Evolutionary conservation across 352 stramenopile species (phyloP).

Genomic region (Globisporangium apiculatum): DNA sequence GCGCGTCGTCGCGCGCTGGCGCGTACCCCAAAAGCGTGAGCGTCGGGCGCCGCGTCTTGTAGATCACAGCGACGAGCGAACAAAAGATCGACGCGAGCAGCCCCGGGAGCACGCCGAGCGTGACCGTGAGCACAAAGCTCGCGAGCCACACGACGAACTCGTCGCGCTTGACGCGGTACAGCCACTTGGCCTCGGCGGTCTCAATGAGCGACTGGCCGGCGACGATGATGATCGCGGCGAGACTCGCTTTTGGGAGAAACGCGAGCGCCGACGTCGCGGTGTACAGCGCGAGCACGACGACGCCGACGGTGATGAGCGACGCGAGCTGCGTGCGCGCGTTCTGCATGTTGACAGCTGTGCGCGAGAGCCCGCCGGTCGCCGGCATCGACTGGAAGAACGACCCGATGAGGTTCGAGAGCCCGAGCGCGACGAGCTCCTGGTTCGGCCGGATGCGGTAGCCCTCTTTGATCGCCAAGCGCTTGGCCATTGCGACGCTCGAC

Average conservation of each 20-base stretch:
- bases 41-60: constrained; percentile 43
- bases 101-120: constrained; percentile 38
- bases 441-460: constrained; percentile 63
- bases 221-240: constrained; percentile 88
- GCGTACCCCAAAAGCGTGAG: constrained; percentile 31
- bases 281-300: constrained; percentile 83
- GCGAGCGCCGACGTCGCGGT: constrained; percentile 78
- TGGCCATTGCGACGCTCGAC: constrained; percentile 86
- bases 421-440: constrained; percentile 84
- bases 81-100: constrained; percentile 50
- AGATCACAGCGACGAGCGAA: constrained; percentile 46
- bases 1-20: constrained; percentile 19
- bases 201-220: constrained; percentile 85
- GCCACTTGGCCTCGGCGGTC: constrained; percentile 70
- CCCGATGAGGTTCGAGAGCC: constrained; percentile 80
- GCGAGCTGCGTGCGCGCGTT: constrained; percentile 79
- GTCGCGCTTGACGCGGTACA: constrained; percentile 64
- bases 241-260: constrained; percentile 78
- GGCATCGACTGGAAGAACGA: constrained; percentile 85
- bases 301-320: constrained; percentile 67
- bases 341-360: constrained; percentile 89
- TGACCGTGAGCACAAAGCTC: constrained; percentile 44
- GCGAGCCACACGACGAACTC: constrained; percentile 57
- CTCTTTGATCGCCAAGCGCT: constrained; percentile 74
- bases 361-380: constrained; percentile 82